Conservation (phyloP, 2,329 filamentous ascomycete species). For the Gnomoniopsis sp. region DNA sequence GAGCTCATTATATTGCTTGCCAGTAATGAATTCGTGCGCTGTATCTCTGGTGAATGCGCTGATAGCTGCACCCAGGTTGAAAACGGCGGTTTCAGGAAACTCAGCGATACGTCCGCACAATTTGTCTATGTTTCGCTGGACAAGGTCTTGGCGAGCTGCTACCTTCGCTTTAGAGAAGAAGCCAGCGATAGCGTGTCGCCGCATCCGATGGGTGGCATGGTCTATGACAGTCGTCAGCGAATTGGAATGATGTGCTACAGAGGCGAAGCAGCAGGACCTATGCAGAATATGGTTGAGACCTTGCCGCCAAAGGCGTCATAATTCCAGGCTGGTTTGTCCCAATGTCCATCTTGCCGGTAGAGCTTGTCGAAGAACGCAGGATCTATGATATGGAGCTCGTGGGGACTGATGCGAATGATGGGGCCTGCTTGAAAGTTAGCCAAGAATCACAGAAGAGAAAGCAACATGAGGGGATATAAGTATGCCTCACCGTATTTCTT, state of each 20-base stretch:
- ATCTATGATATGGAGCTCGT: slow-evolving; percentile 3
- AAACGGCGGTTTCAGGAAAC: background rate
- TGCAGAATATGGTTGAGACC: slow-evolving; percentile 7
- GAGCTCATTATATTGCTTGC: slow-evolving; percentile 16
- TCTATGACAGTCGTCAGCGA: background rate
- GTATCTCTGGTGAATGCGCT: slow-evolving; percentile 19
- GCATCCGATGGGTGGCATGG: slow-evolving; percentile 9
- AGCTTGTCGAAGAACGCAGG: slow-evolving; percentile 17
- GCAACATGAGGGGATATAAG: background rate
- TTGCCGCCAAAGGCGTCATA: slow-evolving; percentile 9
- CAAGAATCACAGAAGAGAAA: background rate
- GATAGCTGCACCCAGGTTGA: slow-evolving; percentile 18
- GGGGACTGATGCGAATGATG: slow-evolving; percentile 4
- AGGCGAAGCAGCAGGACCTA: background rate
- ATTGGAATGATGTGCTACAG: background rate
- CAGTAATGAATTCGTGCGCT: slow-evolving; percentile 18
- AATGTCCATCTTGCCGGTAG: slow-evolving; percentile 14
- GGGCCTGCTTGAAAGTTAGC: background rate
- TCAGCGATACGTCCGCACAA: slow-evolving; percentile 9
- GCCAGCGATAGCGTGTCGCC: background rate
- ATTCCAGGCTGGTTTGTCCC: slow-evolving; percentile 16
- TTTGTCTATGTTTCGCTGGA: slow-evolving; percentile 8
- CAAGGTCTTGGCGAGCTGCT: background rate
- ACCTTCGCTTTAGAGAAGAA: slow-evolving; percentile 9
- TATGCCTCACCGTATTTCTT: slow-evolving; percentile 33